phyloP scores from a whole-genome alignment of 805 yeast genomes.

The Suhomyces pyralidae region DNA sequence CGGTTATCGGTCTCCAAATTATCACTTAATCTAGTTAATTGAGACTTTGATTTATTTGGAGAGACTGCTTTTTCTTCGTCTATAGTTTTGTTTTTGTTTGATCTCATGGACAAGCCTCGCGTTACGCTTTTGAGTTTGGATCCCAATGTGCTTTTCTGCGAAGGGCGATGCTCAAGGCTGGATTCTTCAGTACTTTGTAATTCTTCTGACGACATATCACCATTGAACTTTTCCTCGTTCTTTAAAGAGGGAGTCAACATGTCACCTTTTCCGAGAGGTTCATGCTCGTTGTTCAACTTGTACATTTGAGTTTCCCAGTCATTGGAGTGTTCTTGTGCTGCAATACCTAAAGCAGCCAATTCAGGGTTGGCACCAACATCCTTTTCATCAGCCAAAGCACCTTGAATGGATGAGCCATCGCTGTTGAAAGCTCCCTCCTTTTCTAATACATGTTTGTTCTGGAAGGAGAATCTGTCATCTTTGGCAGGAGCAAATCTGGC shows the following conservation, averaged over 20 bases:
- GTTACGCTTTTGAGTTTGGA: conserved; percentile 44
- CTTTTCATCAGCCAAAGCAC: conserved; percentile 1
- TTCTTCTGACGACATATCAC: conserved; percentile 5
- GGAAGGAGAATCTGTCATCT: conserved; percentile 93
- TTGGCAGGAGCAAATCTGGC: conserved; percentile 82
- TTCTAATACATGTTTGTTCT: conserved; percentile 29
- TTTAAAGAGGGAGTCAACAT: conserved; percentile 33
- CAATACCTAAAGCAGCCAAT: conserved; percentile 63
- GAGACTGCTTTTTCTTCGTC: conserved; percentile 2
- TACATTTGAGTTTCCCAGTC: conserved; percentile 72
- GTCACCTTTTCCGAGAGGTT: conserved; percentile 16
- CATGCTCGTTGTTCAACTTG: conserved; percentile 35
- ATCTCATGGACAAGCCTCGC: conserved; percentile 37
- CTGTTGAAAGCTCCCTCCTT: neutral
- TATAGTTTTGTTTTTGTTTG: conserved; percentile 12
- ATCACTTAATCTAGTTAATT: conserved; percentile 24
- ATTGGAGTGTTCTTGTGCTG: conserved; percentile 77
- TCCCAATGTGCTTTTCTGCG: conserved; percentile 19
- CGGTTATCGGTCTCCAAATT: conserved; percentile 16
- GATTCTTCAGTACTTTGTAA: neutral
- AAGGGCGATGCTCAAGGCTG: conserved; percentile 1
- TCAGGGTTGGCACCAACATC: conserved; percentile 8
- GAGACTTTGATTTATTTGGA: neutral
- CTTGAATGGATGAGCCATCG: neutral
- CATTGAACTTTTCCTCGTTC: conserved; percentile 16